phyloP scores from a whole-genome alignment of 106 monocot genomes.

The Dioscorea alata region DNA sequence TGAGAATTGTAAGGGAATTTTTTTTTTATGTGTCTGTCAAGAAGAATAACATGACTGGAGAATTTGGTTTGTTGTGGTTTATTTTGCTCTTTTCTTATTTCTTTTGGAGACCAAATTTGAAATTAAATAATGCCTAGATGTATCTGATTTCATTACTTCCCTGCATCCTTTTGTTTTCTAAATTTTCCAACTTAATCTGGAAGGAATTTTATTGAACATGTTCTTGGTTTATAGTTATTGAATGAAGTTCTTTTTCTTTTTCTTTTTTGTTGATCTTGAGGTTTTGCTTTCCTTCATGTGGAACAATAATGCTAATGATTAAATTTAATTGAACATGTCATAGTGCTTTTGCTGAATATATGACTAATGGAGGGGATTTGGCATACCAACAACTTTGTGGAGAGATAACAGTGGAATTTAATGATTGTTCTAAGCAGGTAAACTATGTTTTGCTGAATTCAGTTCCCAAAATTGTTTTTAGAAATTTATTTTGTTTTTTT shows the following conservation, averaged over 20 bases:
- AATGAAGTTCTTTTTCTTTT: too few species aligned
- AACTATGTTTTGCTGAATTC: neutral
- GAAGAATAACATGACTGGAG: too few species aligned
- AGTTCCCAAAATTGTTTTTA: neutral
- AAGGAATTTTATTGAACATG: neutral
- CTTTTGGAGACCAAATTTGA: too few species aligned
- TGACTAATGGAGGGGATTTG: constrained; percentile 65
- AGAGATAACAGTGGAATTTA: constrained; percentile 80
- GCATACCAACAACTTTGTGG: constrained; percentile 79
- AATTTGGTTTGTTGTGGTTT: too few species aligned
- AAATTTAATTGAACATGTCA: neutral
- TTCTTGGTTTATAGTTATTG: too few species aligned
- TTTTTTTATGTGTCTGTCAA: too few species aligned
- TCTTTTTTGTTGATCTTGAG: neutral
- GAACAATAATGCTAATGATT: neutral
- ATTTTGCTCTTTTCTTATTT: too few species aligned
- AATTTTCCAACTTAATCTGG: neutral
- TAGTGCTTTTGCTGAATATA: constrained; percentile 86
- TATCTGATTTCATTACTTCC: too few species aligned
- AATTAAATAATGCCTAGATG: too few species aligned
- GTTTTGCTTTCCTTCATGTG: neutral
- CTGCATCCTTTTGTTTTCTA: too few species aligned
- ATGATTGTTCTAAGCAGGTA: constrained; percentile 92
- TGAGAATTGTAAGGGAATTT: too few species aligned
- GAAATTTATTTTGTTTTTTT: neutral